These are phyloP conservation scores for Haberlea rhodopensis DNA, from an alignment of 257 asterid genomes.

Conservation along the genomic window DNA sequence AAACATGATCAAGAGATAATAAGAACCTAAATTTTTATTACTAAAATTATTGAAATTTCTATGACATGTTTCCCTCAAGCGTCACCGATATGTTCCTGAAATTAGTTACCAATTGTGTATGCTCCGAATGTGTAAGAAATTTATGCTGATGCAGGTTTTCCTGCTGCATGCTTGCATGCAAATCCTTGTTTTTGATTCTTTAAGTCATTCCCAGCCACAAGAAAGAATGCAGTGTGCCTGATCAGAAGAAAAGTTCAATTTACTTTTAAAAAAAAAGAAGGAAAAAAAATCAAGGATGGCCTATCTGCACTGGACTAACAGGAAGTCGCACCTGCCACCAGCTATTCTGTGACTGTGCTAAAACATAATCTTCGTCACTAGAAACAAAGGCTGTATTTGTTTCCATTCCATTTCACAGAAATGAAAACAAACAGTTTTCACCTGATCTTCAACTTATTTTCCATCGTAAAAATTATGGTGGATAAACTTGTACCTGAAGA, in stretches of 20 bases:
- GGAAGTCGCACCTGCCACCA: too few species aligned
- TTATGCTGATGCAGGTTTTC: constrained; percentile 41
- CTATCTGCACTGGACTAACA: too few species aligned
- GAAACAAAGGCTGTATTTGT: too few species aligned
- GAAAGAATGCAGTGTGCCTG: constrained; percentile 96
- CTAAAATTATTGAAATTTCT: too few species aligned
- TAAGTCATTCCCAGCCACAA: constrained; percentile 87
- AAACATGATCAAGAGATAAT: neutral
- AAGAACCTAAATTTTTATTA: too few species aligned
- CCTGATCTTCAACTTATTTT: too few species aligned
- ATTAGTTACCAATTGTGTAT: neutral
- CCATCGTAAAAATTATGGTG: neutral
- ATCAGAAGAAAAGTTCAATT: constrained; percentile 4
- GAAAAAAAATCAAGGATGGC: too few species aligned
- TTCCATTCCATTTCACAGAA: too few species aligned
- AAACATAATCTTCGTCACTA: too few species aligned
- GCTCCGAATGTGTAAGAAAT: neutral
- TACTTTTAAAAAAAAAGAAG: neutral
- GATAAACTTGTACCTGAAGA: constrained; percentile 57
- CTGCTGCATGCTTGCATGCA: constrained; percentile 60
- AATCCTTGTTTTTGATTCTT: constrained; percentile 56
- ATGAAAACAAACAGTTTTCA: too few species aligned
- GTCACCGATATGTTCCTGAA: neutral
- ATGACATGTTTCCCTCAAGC: neutral
- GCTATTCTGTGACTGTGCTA: too few species aligned